Conservation (phyloP, 108 stramenopile genomes). For the Nannochloropsis gaditana region DNA sequence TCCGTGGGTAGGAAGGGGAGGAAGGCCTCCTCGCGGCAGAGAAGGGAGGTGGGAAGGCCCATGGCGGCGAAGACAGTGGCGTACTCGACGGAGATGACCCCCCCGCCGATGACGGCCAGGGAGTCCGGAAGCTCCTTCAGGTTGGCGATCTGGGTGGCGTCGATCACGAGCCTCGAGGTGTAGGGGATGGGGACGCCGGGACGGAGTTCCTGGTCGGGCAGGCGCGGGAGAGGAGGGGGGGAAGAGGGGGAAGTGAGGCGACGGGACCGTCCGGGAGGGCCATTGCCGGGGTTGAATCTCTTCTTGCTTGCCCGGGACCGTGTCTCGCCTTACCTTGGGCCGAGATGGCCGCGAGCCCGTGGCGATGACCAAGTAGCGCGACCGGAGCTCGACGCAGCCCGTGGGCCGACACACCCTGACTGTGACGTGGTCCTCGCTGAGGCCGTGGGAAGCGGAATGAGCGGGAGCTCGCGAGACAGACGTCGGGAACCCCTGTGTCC, state of each 20-base stretch:
- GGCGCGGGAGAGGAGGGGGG: constrained; percentile 18
- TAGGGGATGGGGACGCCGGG: constrained; percentile 35
- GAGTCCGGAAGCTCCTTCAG: constrained; percentile 42
- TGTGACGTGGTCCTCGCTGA: neutral
- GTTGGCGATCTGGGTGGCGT: constrained; percentile 44
- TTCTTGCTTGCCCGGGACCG: neutral
- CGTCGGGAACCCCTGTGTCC: no score
- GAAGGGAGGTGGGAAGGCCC: constrained; percentile 38
- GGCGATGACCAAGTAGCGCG: constrained; percentile 39
- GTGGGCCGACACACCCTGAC: constrained; percentile 37
- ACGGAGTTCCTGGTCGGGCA: constrained; percentile 23
- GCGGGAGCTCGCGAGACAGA: neutral
- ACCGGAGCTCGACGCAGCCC: constrained; percentile 32
- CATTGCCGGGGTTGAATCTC: no score
- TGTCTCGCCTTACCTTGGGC: neutral
- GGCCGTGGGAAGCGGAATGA: neutral
- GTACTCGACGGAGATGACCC: constrained; percentile 51
- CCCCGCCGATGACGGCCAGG: constrained; percentile 43
- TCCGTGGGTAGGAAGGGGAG: constrained; percentile 40
- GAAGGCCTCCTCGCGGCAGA: constrained; percentile 44
- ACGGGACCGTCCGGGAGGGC: neutral
- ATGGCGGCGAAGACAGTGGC: constrained; percentile 42
- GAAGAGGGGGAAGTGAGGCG: neutral
- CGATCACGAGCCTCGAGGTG: constrained; percentile 37
- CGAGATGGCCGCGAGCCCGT: constrained; percentile 34